Evolutionary conservation across 192 early-diverging fungal species (phyloP).

Genomic region (Martensiomyces pterosporus): DNA sequence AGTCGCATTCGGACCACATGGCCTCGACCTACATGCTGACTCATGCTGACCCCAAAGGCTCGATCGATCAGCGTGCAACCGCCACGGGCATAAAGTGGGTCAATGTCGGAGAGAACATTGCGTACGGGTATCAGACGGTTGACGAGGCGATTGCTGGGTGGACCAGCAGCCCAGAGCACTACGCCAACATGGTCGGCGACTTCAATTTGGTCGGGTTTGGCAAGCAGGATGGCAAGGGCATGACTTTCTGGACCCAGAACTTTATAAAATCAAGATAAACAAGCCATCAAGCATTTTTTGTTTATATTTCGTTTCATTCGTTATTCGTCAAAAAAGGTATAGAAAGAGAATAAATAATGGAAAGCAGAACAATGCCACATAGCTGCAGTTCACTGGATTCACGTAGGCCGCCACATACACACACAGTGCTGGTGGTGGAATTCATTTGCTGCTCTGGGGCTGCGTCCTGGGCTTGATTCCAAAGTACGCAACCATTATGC

Average conservation of each 20-base stretch:
- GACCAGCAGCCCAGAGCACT: conserved; percentile 15
- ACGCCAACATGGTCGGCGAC: conserved; percentile 26
- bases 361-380: too few relatives aligned
- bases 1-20: conserved; percentile 20
- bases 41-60: conserved; percentile 18
- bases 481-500: conserved; percentile 29
- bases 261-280: too few relatives aligned
- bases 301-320: not conserved
- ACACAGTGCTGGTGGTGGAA: not conserved
- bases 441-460: not conserved
- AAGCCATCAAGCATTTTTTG: not conserved
- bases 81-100: conserved; percentile 11
- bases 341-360: too few relatives aligned
- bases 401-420: not conserved
- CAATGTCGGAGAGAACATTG: conserved; percentile 20
- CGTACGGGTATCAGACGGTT: conserved; percentile 8
- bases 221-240: not conserved
- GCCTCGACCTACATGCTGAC: conserved; percentile 15
- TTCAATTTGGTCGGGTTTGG: conserved; percentile 21
- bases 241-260: conserved; percentile 34
- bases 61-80: not conserved
- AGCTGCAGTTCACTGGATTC: not conserved
- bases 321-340: conserved; percentile 1
- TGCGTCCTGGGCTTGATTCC: conserved; percentile 13
- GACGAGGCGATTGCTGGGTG: conserved; percentile 20